Evolutionary conservation across 2,329 filamentous ascomycete species (phyloP).

Genomic region (Phialophora verrucosa): DNA sequence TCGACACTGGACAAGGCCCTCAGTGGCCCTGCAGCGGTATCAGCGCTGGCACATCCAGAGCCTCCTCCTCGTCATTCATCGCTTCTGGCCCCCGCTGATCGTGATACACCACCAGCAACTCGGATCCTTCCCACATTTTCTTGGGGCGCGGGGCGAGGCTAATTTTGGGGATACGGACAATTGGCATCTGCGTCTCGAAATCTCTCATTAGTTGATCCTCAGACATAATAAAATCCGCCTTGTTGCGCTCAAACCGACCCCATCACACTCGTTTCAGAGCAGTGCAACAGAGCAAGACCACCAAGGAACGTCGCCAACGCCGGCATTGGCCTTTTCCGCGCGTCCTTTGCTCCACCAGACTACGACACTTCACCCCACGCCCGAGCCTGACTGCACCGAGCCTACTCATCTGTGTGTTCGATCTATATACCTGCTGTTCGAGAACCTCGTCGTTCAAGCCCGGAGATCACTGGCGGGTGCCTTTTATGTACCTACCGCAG

Average conservation of each 20-base stretch:
- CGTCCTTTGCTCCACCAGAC: slow-evolving; percentile 1
- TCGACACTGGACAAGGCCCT: neutral
- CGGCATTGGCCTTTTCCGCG: neutral
- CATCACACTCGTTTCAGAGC: slow-evolving; percentile 8
- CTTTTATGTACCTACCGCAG: slow-evolving; percentile 22
- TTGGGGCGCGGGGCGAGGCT: slow-evolving; percentile 16
- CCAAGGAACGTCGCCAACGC: neutral
- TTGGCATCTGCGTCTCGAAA: neutral
- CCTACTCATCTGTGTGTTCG: neutral
- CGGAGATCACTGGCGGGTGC: neutral
- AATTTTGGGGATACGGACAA: slow-evolving; percentile 14
- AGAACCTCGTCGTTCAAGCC: slow-evolving; percentile 1
- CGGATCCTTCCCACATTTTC: slow-evolving; percentile 1
- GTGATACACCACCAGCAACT: neutral
- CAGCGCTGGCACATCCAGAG: neutral
- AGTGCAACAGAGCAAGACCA: neutral
- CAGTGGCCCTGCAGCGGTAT: neutral
- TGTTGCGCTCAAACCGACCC: slow-evolving; percentile 7
- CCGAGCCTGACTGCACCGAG: neutral
- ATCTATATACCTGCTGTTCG: neutral
- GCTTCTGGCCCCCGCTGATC: slow-evolving; percentile 6
- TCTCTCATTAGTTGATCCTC: neutral
- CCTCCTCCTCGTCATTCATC: slow-evolving; percentile 2
- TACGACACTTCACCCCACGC: neutral
- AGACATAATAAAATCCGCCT: slow-evolving; percentile 3